A percentile compares a stretch with the other conserved stretches of the same genome.
Conservation (phyloP, 1,284 basidiomycete genomes). For the Apiotrichum veenhuisii region DNA sequence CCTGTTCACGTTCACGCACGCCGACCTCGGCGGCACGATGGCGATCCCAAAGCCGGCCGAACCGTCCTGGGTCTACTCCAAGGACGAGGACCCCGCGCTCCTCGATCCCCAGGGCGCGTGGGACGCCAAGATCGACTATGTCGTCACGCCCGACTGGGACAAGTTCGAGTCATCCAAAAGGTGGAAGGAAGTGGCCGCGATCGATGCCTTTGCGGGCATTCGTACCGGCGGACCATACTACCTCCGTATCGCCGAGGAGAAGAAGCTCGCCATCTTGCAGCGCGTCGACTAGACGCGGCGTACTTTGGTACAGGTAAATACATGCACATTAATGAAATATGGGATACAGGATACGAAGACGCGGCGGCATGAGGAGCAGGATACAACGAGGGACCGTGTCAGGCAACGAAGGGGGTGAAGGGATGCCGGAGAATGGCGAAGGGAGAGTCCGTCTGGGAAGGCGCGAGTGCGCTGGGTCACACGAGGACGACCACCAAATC, state of each 20-base stretch:
- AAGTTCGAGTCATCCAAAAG: slow-evolving; percentile 9
- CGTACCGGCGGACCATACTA: slow-evolving; percentile 12
- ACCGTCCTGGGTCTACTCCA: slow-evolving; percentile 67
- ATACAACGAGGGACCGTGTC: too few relatives aligned
- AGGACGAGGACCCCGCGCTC: slow-evolving; percentile 62
- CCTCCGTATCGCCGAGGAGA: slow-evolving; percentile 2
- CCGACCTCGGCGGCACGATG: slow-evolving; percentile 19
- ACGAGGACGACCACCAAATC: too few relatives aligned
- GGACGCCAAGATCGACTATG: slow-evolving; percentile 33
- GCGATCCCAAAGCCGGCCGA: slow-evolving; percentile 13
- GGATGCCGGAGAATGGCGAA: too few relatives aligned
- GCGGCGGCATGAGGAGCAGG: too few relatives aligned
- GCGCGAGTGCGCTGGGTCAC: too few relatives aligned
- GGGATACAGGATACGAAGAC: neutral
- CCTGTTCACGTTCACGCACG: slow-evolving; percentile 72
- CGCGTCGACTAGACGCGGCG: neutral
- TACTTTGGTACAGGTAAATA: neutral
- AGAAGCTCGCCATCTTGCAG: slow-evolving; percentile 13
- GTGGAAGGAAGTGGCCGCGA: slow-evolving; percentile 25
- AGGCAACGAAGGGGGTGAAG: too few relatives aligned
- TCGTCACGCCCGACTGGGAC: slow-evolving; percentile 33
- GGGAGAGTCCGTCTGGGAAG: too few relatives aligned
- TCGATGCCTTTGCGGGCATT: slow-evolving; percentile 20
- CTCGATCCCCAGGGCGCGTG: slow-evolving; percentile 36
- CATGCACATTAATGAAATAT: too few relatives aligned